phyloP scores from a whole-genome alignment of 768 basidiomycete genomes.

The Nidularia pulvinata region DNA sequence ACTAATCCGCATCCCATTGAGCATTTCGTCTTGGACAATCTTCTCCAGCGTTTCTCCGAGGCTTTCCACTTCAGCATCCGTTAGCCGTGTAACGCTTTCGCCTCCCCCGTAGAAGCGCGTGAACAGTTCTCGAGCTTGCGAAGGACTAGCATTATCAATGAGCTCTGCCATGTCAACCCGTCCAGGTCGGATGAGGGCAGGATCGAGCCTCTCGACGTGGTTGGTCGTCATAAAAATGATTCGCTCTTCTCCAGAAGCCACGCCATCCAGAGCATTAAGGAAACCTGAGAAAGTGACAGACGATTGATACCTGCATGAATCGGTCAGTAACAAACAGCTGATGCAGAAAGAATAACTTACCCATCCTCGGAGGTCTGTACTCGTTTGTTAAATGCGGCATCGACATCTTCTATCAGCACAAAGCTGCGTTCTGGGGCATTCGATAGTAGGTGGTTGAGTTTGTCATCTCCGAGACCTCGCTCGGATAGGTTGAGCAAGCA shows the following conservation, averaged over 20 bases:
- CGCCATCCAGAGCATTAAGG: slow-evolving; percentile 95
- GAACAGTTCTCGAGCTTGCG: slow-evolving; percentile 80
- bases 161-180: slow-evolving; percentile 87
- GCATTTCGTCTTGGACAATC: slow-evolving; percentile 53
- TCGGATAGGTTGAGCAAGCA: slow-evolving; percentile 96
- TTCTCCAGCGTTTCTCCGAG: slow-evolving; percentile 54
- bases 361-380: slow-evolving; percentile 92
- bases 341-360: slow-evolving; percentile 40
- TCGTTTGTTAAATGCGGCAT: slow-evolving; percentile 95
- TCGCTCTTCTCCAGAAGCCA: slow-evolving; percentile 97
- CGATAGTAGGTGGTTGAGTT: slow-evolving; percentile 89
- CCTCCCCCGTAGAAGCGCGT: slow-evolving; percentile 76
- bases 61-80: slow-evolving; percentile 29
- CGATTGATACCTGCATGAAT: slow-evolving; percentile 74
- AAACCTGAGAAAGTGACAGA: slow-evolving; percentile 98
- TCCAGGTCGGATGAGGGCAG: slow-evolving; percentile 94
- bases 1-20: slow-evolving; percentile 63
- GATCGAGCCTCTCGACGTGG: slow-evolving; percentile 86
- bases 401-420: slow-evolving; percentile 96
- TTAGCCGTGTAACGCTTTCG: slow-evolving; percentile 21
- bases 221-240: slow-evolving; percentile 99
- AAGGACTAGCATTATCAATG: slow-evolving; percentile 84
- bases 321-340: slow-evolving; percentile 2
- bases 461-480: slow-evolving; percentile 95
- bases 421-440: slow-evolving; percentile 93